These are phyloP conservation scores for Colletotrichum neosansevieriae DNA, from an alignment of 2,329 filamentous ascomycete species.

Conservation along the genomic window DNA sequence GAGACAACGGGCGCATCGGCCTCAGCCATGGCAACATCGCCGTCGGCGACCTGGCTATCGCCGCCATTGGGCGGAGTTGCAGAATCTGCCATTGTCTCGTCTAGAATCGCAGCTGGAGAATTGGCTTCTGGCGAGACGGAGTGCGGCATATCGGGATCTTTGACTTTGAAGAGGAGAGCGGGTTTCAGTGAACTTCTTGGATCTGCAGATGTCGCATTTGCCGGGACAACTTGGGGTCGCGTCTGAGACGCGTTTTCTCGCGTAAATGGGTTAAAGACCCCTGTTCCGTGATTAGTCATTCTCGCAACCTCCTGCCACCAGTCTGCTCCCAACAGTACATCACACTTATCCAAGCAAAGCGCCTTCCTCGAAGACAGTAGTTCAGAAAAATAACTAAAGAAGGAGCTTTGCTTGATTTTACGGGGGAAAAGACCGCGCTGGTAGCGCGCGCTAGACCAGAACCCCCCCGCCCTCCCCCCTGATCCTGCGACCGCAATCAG, in stretches of 20 bases:
- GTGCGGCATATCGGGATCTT: conserved; percentile 57
- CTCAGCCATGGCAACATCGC: conserved; percentile 58
- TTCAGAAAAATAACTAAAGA: too few species aligned
- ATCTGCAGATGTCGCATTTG: not conserved
- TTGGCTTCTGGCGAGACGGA: conserved; percentile 52
- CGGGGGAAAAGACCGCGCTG: too few species aligned
- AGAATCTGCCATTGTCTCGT: conserved; percentile 52
- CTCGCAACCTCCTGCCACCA: too few species aligned
- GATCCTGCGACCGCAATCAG: too few species aligned
- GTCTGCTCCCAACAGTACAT: too few species aligned
- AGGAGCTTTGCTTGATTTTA: too few species aligned
- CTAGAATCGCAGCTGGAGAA: conserved; percentile 46
- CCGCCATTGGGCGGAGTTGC: conserved; percentile 44
- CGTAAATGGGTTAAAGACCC: conserved; percentile 26
- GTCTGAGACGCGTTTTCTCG: conserved; percentile 40
- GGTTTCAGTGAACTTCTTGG: not conserved
- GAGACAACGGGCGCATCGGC: conserved; percentile 44
- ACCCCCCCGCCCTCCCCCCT: too few species aligned
- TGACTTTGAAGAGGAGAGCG: not conserved
- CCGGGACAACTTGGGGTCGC: conserved; percentile 29
- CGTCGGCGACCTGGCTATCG: conserved; percentile 47
- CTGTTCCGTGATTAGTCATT: conserved; percentile 27
- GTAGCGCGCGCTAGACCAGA: too few species aligned
- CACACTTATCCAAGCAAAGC: too few species aligned
- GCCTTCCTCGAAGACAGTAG: too few species aligned